Percentiles rank a stretch among this genome's conserved stretches.
Evolutionary conservation across 2,329 filamentous ascomycete species (phyloP).

Genomic region (Sordariomycetes sp.): DNA sequence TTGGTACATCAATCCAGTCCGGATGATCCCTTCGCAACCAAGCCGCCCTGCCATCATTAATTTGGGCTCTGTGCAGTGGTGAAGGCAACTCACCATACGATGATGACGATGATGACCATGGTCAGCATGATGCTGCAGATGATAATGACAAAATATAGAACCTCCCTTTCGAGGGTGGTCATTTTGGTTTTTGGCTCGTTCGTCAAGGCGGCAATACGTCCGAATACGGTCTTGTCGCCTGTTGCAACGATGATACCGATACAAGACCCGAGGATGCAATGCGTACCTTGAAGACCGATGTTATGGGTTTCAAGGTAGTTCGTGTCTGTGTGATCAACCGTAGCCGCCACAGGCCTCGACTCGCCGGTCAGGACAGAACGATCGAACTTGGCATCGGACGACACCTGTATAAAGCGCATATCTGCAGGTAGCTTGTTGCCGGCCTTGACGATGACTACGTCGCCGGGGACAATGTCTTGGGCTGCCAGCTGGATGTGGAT

Average conservation of each 20-base stretch:
- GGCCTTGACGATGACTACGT: conserved; percentile 57
- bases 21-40: conserved; percentile 62
- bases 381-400: conserved; percentile 63
- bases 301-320: conserved; percentile 72
- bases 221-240: conserved; percentile 66
- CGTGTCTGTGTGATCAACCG: conserved; percentile 56
- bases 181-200: conserved; percentile 58
- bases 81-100: conserved; percentile 50
- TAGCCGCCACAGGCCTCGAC: conserved; percentile 54
- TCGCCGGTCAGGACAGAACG: conserved; percentile 63
- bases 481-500: conserved; percentile 37
- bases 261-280: conserved; percentile 61
- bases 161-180: conserved; percentile 63
- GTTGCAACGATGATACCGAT: conserved; percentile 62
- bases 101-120: conserved; percentile 55
- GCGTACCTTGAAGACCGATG: conserved; percentile 72
- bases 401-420: conserved; percentile 59
- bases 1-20: conserved; percentile 62
- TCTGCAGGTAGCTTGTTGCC: conserved; percentile 70
- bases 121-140: conserved; percentile 59
- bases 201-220: conserved; percentile 64
- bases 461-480: conserved; percentile 60
- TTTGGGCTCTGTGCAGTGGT: not conserved
- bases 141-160: conserved; percentile 62
- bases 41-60: conserved; percentile 40